Base-by-base conservation (phyloP, 108 stramenopile genomes). In the Cylindrotheca fusiformis region DNA sequence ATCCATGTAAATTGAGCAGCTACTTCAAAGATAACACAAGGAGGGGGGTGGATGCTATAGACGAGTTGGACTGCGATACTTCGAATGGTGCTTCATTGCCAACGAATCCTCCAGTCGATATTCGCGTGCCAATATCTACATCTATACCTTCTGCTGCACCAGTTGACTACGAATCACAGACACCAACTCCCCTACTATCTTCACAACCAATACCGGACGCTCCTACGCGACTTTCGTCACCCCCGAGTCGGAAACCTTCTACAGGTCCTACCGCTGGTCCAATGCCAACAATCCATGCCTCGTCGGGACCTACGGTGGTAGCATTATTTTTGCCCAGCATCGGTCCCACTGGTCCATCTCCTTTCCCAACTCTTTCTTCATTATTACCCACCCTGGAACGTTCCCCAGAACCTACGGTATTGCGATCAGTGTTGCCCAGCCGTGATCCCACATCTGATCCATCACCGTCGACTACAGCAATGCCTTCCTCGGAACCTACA, bases 141-240 rank as follows among this genome's bases (percentile, higher is more conserved):
- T 4, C 21, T 30, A 32, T 51, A 63, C 53, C 52, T 41, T 47
- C 31, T 31, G 22, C 33, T 63, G 2, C 48, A 32, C 52, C 18
- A 32, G 32, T 52, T 52, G 30, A 12, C 21, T 12, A 14, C 56
- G 12, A 21, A 55, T 62, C 69, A 2, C 45, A 62, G 18, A 33
- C 61, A 52, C 68, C 68, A n/a, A 26, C 59, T 0, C 1, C 23
- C 2, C 28, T 33, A 21, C 60, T 47, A 4, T 61, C 60, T 27
- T 5, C 24, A 17, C 6, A 10, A 19, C 60, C 60, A 23, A 21
- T 47, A 41, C 3, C 21, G 14, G n/a, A 18, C 4, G 24, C 60
- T 4, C 48, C 60, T 4, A 4, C 4, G 3, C 20, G 3, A 17
- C 48, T 36, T 27, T 68, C 67, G 36, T 41, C 36, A 41, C 36